Conservation (phyloP, 2,329 filamentous ascomycete genomes). For the Onygenales sp. region DNA sequence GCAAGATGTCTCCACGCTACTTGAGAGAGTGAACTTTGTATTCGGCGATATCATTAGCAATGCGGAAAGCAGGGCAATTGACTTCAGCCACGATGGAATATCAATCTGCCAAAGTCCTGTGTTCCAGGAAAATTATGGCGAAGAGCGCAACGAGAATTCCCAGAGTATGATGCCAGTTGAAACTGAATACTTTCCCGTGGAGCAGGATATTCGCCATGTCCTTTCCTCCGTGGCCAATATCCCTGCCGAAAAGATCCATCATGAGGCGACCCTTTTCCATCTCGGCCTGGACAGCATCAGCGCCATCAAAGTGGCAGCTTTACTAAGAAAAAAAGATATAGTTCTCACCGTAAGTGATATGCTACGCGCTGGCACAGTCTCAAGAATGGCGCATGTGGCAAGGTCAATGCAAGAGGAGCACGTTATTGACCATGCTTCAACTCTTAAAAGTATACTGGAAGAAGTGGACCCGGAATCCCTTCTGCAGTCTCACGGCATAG, state of each 20-base stretch:
- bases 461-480: conserved; percentile 32
- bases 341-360: conserved; percentile 61
- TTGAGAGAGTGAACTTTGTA: conserved; percentile 51
- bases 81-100: conserved; percentile 42
- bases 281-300: conserved; percentile 87
- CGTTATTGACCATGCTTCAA: conserved; percentile 9
- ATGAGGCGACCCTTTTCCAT: conserved; percentile 62
- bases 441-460: conserved; percentile 22
- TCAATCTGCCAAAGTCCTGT: conserved; percentile 45
- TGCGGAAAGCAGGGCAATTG: conserved; percentile 44
- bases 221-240: conserved; percentile 52
- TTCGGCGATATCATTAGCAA: conserved; percentile 47
- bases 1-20: conserved; percentile 39
- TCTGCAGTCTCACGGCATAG: conserved; percentile 33
- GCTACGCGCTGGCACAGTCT: conserved; percentile 55
- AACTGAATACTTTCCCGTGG: conserved; percentile 22
- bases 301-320: conserved; percentile 69
- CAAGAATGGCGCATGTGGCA: conserved; percentile 48
- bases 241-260: conserved; percentile 47
- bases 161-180: not conserved
- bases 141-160: not conserved
- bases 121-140: conserved; percentile 1
- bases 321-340: conserved; percentile 57
- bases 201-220: conserved; percentile 35
- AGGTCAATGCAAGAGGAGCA: conserved; percentile 12